Evolutionary conservation across 2,329 filamentous ascomycete species (phyloP).

Genomic region (Alternaria conjuncta): DNA sequence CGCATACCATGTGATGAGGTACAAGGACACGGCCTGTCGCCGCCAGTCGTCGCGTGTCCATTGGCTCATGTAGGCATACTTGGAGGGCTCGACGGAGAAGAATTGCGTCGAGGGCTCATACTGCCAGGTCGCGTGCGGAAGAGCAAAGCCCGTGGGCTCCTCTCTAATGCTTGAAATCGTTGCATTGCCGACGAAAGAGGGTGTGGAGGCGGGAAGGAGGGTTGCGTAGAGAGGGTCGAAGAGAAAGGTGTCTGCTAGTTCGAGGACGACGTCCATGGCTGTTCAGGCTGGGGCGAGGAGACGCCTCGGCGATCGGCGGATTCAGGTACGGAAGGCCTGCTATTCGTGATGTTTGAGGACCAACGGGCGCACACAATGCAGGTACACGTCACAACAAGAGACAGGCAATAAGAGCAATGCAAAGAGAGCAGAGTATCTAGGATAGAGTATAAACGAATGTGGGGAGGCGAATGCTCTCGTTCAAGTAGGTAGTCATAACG

Average conservation of each 20-base stretch:
- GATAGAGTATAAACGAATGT: conserved; percentile 7
- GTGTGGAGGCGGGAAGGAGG: conserved; percentile 64
- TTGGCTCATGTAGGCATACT: conserved; percentile 79
- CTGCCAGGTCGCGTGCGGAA: conserved; percentile 57
- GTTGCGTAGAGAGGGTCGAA: conserved; percentile 81
- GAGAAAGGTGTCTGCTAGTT: conserved; percentile 80
- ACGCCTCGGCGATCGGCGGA: conserved; percentile 10
- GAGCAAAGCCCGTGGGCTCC: conserved; percentile 38
- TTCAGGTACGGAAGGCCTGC: conserved; percentile 27
- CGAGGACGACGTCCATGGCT: conserved; percentile 88
- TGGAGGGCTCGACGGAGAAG: conserved; percentile 71
- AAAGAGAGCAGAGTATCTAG: not conserved
- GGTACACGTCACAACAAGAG: not conserved
- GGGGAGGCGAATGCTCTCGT: conserved; percentile 9
- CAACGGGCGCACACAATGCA: conserved; percentile 2
- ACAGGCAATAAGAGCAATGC: not conserved
- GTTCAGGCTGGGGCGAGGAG: conserved; percentile 14
- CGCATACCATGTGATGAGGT: conserved; percentile 81
- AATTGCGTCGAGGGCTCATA: conserved; percentile 77
- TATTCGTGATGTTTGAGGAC: conserved; percentile 24
- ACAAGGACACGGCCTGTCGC: conserved; percentile 77
- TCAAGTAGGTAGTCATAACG: conserved; percentile 11
- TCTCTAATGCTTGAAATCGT: conserved; percentile 62
- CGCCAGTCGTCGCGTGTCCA: conserved; percentile 78
- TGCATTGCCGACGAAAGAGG: conserved; percentile 59